phyloP scores from a whole-genome alignment of 441 rosid species.

The Croton setiger region DNA sequence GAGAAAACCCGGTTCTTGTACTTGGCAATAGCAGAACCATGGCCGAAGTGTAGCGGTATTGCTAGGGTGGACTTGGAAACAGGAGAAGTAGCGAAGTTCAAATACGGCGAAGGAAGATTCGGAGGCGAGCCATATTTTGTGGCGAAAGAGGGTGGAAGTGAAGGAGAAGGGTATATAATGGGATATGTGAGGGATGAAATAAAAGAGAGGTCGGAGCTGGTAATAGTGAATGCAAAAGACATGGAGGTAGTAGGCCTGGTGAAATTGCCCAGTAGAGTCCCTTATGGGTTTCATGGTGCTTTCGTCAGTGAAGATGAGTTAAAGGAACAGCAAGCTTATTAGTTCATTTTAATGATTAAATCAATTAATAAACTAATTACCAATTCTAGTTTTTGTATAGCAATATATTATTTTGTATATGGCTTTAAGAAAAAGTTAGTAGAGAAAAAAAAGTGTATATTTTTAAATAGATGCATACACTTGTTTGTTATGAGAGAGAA shows the following conservation, averaged over 20 bases:
- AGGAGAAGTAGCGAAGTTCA: constrained; percentile 29
- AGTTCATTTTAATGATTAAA: neutral
- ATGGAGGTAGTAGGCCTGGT: constrained; percentile 54
- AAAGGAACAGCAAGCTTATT: constrained; percentile 22
- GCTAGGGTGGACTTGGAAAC: constrained; percentile 56
- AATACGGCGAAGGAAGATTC: constrained; percentile 43
- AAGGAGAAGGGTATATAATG: constrained; percentile 49
- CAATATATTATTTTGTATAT: too few relatives aligned
- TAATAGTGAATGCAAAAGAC: constrained; percentile 39
- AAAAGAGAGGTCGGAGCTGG: constrained; percentile 46
- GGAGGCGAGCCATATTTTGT: constrained; percentile 70
- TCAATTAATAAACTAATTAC: too few relatives aligned
- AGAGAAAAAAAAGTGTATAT: too few relatives aligned
- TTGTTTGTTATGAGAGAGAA: too few relatives aligned
- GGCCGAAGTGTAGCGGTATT: constrained; percentile 67
- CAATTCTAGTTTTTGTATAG: too few relatives aligned
- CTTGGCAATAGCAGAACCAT: constrained; percentile 69
- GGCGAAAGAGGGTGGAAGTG: constrained; percentile 12
- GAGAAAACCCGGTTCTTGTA: constrained; percentile 46
- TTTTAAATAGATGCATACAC: too few relatives aligned
- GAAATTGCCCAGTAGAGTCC: constrained; percentile 54
- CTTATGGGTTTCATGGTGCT: constrained; percentile 78
- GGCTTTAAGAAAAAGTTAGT: too few relatives aligned
- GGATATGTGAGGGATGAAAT: constrained; percentile 60
- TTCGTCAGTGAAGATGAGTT: constrained; percentile 47